Base-by-base conservation (phyloP, 257 asterid species). In the Ligustrum vulgare region DNA sequence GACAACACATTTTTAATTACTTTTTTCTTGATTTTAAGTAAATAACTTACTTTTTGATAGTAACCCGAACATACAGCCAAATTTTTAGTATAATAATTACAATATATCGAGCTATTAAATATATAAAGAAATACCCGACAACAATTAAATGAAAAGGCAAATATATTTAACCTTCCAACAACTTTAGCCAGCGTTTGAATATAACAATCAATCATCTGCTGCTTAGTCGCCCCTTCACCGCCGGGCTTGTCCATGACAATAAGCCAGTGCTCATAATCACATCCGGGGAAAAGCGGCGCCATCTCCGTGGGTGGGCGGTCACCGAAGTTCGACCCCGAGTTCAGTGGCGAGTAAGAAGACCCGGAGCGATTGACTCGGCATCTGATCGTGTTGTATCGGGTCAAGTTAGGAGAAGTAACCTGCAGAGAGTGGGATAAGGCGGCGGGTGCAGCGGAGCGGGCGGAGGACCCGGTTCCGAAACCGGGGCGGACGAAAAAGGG, bases 171-270 rank as follows among this genome's bases (percentile, higher is more conserved):
- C 97, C 98, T 93, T 77, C 97, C 97, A n/a, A 91, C 67, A 39
- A 91, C 89, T 85, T 86, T 85, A 67, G 98, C 96, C 47, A 92
- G 88, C 78, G 97, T 94, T 81, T 92, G 82, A 15, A 94, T 73
- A 63, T 92, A 94, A 71, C 98, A 94, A 80, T 94, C 93, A 54
- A 92, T 92, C 96, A 94, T 94, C 80, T 92, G 97, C 85, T 94
- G 89, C 71, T 94, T 94, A 23, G 83, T 83, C 36, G 98, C 96
- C 64, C 96, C 96, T 85, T 94, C 98, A 4, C 98, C 98, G 3
- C 98, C 98, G 9, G 98, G 98, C 85, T 92, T 90, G 76, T 94
- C 98, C 96, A 94, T 92, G 71, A 94, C 97, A 25, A 94, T 92
- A 18, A 94, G 97, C 98, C 98, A 94, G 80, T 92, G 98, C 84